Conservation (phyloP, 768 basidiomycete genomes). For the Fomitopsis serialis region DNA sequence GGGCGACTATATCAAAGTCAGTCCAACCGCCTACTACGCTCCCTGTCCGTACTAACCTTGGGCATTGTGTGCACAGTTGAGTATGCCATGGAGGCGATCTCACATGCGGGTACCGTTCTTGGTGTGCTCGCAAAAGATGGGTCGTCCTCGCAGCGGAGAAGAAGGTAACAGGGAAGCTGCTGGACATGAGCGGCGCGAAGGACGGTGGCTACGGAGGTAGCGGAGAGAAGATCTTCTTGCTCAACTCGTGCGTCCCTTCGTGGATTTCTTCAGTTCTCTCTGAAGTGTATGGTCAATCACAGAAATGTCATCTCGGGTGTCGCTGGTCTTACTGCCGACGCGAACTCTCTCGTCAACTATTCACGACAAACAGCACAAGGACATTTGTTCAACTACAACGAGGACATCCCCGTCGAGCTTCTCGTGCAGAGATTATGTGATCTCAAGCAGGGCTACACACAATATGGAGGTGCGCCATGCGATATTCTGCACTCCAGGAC, state of each 20-base stretch:
- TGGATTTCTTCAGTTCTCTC: not conserved
- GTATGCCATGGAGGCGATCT: conserved; percentile 99
- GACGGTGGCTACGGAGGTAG: conserved; percentile 91
- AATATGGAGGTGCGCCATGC: conserved; percentile 72
- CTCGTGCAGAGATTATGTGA: conserved; percentile 92
- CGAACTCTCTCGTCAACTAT: conserved; percentile 94
- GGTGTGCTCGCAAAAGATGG: conserved; percentile 89
- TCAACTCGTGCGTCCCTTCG: conserved; percentile 68
- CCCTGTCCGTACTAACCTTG: not conserved
- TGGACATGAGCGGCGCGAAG: conserved; percentile 83
- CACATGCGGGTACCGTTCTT: conserved; percentile 90
- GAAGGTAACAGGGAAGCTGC: conserved; percentile 96
- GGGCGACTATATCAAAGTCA: conserved; percentile 95
- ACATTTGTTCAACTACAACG: conserved; percentile 87
- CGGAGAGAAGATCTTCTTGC: conserved; percentile 95
- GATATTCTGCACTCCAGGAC: not conserved
- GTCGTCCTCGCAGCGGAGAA: conserved; percentile 93
- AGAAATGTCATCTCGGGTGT: conserved; percentile 96
- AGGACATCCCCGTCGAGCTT: conserved; percentile 96
- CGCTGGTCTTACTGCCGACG: conserved; percentile 94
- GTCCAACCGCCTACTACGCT: not conserved
- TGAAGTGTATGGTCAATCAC: conserved; percentile 3
- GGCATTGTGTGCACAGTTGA: conserved; percentile 59
- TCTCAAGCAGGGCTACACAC: conserved; percentile 98
- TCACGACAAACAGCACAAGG: conserved; percentile 86